Percentiles rank a stretch among this genome's conserved stretches.
phyloP scores from a whole-genome alignment of 805 yeast species.

The Candida verbasci region DNA sequence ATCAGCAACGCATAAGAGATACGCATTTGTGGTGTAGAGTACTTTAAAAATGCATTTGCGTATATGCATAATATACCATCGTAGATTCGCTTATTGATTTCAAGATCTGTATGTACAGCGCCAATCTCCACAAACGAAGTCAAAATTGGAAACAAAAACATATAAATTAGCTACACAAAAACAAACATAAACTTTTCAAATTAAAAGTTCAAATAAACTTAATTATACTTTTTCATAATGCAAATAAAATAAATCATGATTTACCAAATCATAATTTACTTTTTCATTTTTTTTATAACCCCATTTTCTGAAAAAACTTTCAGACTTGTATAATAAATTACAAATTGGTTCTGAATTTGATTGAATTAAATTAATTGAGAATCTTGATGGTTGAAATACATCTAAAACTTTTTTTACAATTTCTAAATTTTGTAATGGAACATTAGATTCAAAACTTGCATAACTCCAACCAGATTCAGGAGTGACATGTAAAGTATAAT shows the following conservation, averaged over 20 bases:
- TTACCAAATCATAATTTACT: slow-evolving; percentile 67
- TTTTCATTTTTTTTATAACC: slow-evolving; percentile 61
- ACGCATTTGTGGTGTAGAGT: too few relatives aligned
- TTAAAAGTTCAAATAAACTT: too few relatives aligned
- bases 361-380: slow-evolving; percentile 46
- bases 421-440: slow-evolving; percentile 52
- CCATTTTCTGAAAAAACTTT: slow-evolving; percentile 25
- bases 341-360: slow-evolving; percentile 8
- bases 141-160: too few relatives aligned
- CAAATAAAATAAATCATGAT: slow-evolving; percentile 66
- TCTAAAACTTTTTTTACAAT: slow-evolving; percentile 57
- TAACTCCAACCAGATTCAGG: slow-evolving; percentile 94
- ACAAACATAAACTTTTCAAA: too few relatives aligned
- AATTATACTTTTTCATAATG: slow-evolving; percentile 44
- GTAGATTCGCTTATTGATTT: too few relatives aligned
- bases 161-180: too few relatives aligned
- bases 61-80: too few relatives aligned
- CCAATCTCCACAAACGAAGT: too few relatives aligned
- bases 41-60: too few relatives aligned
- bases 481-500: slow-evolving; percentile 86
- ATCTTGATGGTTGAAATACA: slow-evolving; percentile 71
- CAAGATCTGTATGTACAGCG: too few relatives aligned
- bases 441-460: slow-evolving; percentile 92
- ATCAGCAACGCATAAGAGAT: too few relatives aligned
- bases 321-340: slow-evolving; percentile 14